phyloP scores from a whole-genome alignment of 202 grass and related monocot species.

The Carex arenaria region DNA sequence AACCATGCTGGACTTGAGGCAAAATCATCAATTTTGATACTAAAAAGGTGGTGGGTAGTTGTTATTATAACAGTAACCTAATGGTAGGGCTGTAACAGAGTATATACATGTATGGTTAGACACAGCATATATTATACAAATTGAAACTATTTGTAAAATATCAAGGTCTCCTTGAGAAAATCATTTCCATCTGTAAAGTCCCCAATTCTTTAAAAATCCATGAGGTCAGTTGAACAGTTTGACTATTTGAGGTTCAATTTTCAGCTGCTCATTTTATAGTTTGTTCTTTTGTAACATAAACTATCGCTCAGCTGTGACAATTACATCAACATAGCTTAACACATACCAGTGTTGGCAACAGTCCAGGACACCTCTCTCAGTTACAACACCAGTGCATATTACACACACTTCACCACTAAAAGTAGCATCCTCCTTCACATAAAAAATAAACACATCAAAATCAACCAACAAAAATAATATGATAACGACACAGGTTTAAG shows the following conservation, averaged over 20 bases:
- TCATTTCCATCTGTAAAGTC: not conserved
- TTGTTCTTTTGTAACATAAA: not conserved
- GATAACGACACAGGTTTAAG: not conserved
- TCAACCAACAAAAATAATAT: not conserved
- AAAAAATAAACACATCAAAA: slow-evolving; percentile 15
- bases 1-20: not conserved
- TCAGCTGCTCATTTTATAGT: not conserved
- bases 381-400: slow-evolving; percentile 74
- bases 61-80: not conserved
- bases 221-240: not conserved
- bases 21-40: not conserved
- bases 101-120: not conserved
- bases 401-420: slow-evolving; percentile 61
- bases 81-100: not conserved
- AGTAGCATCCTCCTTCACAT: slow-evolving; percentile 50
- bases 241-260: not conserved
- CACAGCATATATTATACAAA: not conserved
- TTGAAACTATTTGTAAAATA: not conserved
- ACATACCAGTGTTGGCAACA: slow-evolving; percentile 85
- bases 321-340: slow-evolving; percentile 6
- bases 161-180: not conserved
- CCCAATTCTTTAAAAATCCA: not conserved
- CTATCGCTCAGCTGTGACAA: slow-evolving; percentile 15
- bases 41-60: not conserved
- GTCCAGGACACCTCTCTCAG: slow-evolving; percentile 78